Conservation (phyloP, 805 yeast genomes). For the Lipomyces sp. region DNA sequence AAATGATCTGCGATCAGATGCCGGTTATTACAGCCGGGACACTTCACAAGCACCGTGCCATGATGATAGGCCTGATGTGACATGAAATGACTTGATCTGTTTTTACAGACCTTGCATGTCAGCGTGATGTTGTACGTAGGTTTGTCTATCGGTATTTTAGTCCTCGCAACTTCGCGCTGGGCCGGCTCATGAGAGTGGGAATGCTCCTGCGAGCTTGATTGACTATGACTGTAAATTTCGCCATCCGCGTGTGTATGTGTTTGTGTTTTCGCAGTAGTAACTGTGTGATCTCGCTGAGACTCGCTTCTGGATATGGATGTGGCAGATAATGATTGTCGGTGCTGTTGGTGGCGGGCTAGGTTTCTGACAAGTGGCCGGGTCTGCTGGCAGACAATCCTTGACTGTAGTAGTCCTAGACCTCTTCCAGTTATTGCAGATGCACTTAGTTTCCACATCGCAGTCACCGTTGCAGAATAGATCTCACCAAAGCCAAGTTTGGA, state of each 20-base stretch:
- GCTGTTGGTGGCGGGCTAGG: not conserved
- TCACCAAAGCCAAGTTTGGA: not conserved
- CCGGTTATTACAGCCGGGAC: constrained; percentile 87
- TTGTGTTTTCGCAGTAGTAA: not conserved
- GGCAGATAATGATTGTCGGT: not conserved
- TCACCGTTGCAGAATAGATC: not conserved
- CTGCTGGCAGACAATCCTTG: not conserved
- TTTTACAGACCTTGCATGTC: constrained; percentile 85
- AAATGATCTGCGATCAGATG: constrained; percentile 90
- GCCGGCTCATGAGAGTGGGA: not conserved
- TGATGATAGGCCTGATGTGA: constrained; percentile 87
- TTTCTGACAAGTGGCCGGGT: not conserved
- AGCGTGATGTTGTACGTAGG: constrained; percentile 87
- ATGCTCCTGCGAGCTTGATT: constrained; percentile 17
- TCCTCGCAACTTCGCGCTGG: constrained; percentile 18
- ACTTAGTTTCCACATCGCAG: constrained; percentile 1
- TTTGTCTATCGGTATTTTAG: constrained; percentile 54
- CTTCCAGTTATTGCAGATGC: not conserved
- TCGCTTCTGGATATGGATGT: not conserved
- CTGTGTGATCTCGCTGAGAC: not conserved
- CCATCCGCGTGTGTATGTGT: constrained; percentile 11
- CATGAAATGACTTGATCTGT: constrained; percentile 85
- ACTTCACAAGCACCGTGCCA: constrained; percentile 87
- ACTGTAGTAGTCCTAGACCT: not conserved
- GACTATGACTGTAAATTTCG: constrained; percentile 17